These are phyloP conservation scores for Bjerkandera adusta DNA, from an alignment of 1,284 basidiomycete species.

Conservation along the genomic window DNA sequence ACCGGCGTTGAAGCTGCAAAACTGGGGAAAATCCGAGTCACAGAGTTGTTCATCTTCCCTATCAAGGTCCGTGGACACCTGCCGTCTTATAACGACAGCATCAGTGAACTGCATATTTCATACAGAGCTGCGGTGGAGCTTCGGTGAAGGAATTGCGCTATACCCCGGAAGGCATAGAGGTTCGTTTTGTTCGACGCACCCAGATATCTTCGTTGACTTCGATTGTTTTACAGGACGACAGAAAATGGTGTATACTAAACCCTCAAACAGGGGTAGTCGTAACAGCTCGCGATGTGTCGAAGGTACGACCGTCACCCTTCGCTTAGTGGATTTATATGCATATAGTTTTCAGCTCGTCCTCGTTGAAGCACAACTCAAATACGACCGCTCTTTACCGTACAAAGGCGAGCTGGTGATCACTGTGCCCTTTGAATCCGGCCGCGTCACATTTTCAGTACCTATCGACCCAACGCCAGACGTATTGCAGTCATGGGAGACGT, in stretches of 20 bases:
- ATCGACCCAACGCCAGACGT: conserved; percentile 49
- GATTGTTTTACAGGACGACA: conserved; percentile 54
- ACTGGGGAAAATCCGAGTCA: conserved; percentile 45
- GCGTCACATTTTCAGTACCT: conserved; percentile 55
- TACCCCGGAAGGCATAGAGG: conserved; percentile 64
- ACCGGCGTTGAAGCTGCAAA: no score
- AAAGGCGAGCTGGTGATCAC: conserved; percentile 49
- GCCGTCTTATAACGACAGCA: conserved; percentile 14
- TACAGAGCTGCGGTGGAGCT: conserved; percentile 61
- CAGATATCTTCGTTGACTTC: neutral
- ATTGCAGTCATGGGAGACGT: conserved; percentile 56
- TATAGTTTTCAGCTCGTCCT: conserved; percentile 55
- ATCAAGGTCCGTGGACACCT: conserved; percentile 51
- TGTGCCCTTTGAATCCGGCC: conserved; percentile 57
- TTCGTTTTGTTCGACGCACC: conserved; percentile 27
- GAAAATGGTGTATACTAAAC: conserved; percentile 68
- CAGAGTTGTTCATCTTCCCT: conserved; percentile 63
- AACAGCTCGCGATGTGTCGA: conserved; percentile 62
- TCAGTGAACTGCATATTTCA: conserved; percentile 7
- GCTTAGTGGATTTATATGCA: neutral
- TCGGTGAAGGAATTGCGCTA: conserved; percentile 55
- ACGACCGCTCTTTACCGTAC: conserved; percentile 41
- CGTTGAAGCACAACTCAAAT: conserved; percentile 52
- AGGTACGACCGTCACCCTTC: conserved; percentile 38
- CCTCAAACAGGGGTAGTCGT: conserved; percentile 48